Conservation (phyloP, 2,329 filamentous ascomycete species). For the Hypoxylon sp. region DNA sequence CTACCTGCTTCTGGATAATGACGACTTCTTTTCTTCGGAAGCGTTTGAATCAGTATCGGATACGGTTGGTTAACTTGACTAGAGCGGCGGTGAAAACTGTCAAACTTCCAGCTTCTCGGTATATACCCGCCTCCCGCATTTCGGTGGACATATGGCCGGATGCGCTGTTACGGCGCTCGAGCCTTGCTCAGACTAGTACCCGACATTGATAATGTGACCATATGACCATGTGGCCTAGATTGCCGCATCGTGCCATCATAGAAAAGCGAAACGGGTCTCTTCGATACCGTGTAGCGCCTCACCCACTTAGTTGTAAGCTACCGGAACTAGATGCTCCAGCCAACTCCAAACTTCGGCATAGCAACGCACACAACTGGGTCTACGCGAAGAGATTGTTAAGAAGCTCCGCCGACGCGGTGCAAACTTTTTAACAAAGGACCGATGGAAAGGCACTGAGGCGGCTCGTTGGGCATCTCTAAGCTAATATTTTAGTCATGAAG, state of each 20-base stretch:
- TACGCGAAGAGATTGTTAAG: conserved; percentile 14
- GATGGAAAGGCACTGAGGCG: conserved; percentile 19
- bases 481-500: conserved; percentile 39
- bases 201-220: conserved; percentile 12
- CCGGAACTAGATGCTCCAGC: conserved; percentile 25
- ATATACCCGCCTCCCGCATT: conserved; percentile 20
- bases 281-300: conserved; percentile 23
- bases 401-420: conserved; percentile 37
- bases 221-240: conserved; percentile 22
- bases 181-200: conserved; percentile 5
- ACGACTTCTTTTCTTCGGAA: conserved; percentile 20
- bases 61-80: conserved; percentile 15
- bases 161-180: conserved; percentile 16
- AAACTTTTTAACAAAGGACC: conserved; percentile 41
- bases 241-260: conserved; percentile 26
- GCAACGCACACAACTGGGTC: conserved; percentile 30
- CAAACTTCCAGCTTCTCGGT: conserved; percentile 6
- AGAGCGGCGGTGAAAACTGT: conserved; percentile 32
- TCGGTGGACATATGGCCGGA: conserved; percentile 25
- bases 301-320: conserved; percentile 29
- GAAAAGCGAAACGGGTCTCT: conserved; percentile 31
- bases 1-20: conserved; percentile 23
- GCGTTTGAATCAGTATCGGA: conserved; percentile 2
- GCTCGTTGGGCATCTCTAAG: conserved; percentile 8
- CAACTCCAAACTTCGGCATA: conserved; percentile 29